phyloP scores from a whole-genome alignment of 371 early-diverging fungal genomes.

The Mortierella sp. region DNA sequence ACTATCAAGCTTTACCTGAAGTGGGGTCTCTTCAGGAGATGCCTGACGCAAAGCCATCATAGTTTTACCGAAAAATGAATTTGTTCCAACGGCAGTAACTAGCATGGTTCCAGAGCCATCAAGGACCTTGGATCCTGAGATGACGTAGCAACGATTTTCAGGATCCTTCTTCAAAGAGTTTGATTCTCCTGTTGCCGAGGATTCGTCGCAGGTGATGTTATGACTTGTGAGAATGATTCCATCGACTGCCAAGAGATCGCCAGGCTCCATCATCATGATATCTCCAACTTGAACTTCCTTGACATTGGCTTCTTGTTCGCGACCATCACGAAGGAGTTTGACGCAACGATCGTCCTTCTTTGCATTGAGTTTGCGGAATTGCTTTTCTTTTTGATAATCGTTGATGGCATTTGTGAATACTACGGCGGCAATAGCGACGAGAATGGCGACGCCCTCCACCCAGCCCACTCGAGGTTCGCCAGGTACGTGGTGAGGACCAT shows the following conservation, averaged over 20 bases:
- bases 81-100: constrained; percentile 88
- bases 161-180: constrained; percentile 83
- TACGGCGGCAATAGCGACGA: constrained; percentile 91
- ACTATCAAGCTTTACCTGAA: constrained; percentile 88
- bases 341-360: constrained; percentile 92
- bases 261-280: constrained; percentile 92
- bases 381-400: constrained; percentile 95
- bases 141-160: constrained; percentile 85
- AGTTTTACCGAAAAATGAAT: constrained; percentile 85
- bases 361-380: constrained; percentile 93
- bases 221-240: constrained; percentile 85
- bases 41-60: constrained; percentile 88
- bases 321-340: constrained; percentile 81
- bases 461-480: constrained; percentile 77
- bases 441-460: constrained; percentile 82
- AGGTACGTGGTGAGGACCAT: constrained; percentile 68
- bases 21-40: constrained; percentile 88
- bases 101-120: constrained; percentile 90
- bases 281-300: constrained; percentile 92
- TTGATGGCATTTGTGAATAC: constrained; percentile 94
- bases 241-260: constrained; percentile 93
- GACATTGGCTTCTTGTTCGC: constrained; percentile 85
- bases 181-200: constrained; percentile 93
- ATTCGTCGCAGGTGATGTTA: constrained; percentile 91
- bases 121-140: constrained; percentile 92